Evolutionary conservation across 2,329 filamentous ascomycete species (phyloP).

Genomic region (Aspergillus sp.): DNA sequence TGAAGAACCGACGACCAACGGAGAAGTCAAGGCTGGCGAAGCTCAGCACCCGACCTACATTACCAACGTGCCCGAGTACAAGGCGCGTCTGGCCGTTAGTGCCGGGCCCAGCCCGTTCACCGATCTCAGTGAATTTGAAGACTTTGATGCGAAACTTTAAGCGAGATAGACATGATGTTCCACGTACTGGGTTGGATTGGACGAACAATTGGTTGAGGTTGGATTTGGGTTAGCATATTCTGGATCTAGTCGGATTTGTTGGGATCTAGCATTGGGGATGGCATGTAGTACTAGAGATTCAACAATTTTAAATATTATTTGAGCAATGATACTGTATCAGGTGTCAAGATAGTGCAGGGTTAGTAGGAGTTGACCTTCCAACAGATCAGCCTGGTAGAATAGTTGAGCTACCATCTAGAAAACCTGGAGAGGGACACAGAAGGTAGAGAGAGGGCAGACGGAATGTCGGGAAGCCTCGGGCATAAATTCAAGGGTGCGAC

Average conservation of each 20-base stretch:
- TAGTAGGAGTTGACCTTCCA: too few species aligned
- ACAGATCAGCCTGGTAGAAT: too few species aligned
- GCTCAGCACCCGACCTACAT: slow-evolving; percentile 59
- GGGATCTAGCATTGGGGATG: neutral
- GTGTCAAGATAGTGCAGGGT: too few species aligned
- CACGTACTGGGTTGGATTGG: neutral
- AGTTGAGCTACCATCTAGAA: too few species aligned
- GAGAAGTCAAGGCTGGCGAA: slow-evolving; percentile 30
- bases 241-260: neutral
- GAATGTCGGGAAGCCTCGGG: too few species aligned
- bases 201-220: neutral
- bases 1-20: slow-evolving; percentile 32
- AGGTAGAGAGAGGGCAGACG: too few species aligned
- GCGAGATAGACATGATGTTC: neutral
- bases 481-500: too few species aligned
- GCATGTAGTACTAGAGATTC: neutral
- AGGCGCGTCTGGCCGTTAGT: slow-evolving; percentile 71
- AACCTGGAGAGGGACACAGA: too few species aligned
- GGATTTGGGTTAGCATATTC: neutral
- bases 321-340: too few species aligned
- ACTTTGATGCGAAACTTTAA: slow-evolving; percentile 78
- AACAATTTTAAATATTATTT: neutral
- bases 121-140: slow-evolving; percentile 81
- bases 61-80: slow-evolving; percentile 76
- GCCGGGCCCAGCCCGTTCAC: slow-evolving; percentile 70